Base-by-base conservation (phyloP, 768 basidiomycete species). In the Mycena epipterygia region DNA sequence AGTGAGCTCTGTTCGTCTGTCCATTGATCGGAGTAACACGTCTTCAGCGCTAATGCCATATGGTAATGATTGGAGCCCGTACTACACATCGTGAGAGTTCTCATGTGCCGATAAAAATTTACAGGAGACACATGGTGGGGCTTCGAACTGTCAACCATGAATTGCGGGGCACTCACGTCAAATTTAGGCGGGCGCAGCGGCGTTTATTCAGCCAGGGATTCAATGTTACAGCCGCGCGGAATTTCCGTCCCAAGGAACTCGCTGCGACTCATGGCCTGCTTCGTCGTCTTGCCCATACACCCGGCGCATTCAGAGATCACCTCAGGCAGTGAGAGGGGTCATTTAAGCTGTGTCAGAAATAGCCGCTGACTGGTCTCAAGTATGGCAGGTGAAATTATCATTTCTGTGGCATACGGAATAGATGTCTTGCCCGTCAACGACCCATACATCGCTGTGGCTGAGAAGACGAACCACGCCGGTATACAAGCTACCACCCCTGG, bases 371-470 rank as follows among this genome's bases (percentile, higher is more conserved):
- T 25, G 11, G 12, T n/a, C 14, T 25, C 25, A 21, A 69, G 73
- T 23, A 69, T 74, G 42, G 67, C 76, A 13, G 80, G 78, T 9
- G 79, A 76, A 4, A 72, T 80, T 5, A 78, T 81, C 3, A 69
- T 82, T 17, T 73, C 74, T 1, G 44, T 82, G 13, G 75, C 81
- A 1, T 79, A 81, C 64, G 82, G 82, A 5, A 76, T 81, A 56
- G 63, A 77, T 35, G 73, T 80, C n/a, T 68, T 77, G 30, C 74
- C 77, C 17, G 68, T 58, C 25, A 70, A 80, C 32, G 82, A 84
- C 58, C 79, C 80, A 2, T 80, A 79, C 62, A 75, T 84, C 44
- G 52, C 72, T 2, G 63, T 81, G 6, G 78, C 75, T 32, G 73
- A 79, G 16, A 61, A 75, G 8, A 77, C 80, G 3, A 63, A 78